Evolutionary conservation across 1,139 yeast genomes (phyloP).

Genomic region (Pichia sp.): DNA sequence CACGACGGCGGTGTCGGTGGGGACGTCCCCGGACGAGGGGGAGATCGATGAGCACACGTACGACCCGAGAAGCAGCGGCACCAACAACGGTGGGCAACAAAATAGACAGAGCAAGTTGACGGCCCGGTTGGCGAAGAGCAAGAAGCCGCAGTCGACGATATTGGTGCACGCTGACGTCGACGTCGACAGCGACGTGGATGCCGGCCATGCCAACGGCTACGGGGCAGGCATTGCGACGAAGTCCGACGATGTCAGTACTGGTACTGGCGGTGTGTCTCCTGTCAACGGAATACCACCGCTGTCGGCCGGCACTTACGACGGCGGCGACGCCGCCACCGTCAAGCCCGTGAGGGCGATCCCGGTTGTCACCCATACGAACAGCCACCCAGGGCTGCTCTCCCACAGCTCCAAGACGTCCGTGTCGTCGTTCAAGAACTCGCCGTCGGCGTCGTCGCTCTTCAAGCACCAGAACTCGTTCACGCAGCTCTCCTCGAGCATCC

Average conservation of each 20-base stretch:
- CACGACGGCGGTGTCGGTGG: constrained; percentile 32
- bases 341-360: constrained; percentile 11
- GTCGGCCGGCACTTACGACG: not conserved
- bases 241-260: not conserved
- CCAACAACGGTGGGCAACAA: not conserved
- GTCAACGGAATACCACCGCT: not conserved
- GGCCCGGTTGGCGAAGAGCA: not conserved
- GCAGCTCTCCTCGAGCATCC: constrained; percentile 52
- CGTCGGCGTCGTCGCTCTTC: constrained; percentile 27
- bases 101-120: not conserved
- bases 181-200: not conserved
- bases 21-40: constrained; percentile 29
- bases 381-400: not conserved
- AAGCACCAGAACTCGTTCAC: constrained; percentile 37
- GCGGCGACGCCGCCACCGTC: not conserved
- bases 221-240: not conserved
- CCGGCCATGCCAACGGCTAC: not conserved
- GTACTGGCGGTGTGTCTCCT: not conserved
- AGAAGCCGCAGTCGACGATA: constrained; percentile 6
- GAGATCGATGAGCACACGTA: constrained; percentile 15
- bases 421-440: constrained; percentile 15
- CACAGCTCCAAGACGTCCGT: constrained; percentile 14
- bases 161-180: not conserved
- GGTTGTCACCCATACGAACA: not conserved
- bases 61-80: constrained; percentile 18